Percentiles rank a stretch among this genome's conserved stretches.
phyloP scores from a whole-genome alignment of 495 filamentous ascomycete species.

The Alectoria sarmentosa region DNA sequence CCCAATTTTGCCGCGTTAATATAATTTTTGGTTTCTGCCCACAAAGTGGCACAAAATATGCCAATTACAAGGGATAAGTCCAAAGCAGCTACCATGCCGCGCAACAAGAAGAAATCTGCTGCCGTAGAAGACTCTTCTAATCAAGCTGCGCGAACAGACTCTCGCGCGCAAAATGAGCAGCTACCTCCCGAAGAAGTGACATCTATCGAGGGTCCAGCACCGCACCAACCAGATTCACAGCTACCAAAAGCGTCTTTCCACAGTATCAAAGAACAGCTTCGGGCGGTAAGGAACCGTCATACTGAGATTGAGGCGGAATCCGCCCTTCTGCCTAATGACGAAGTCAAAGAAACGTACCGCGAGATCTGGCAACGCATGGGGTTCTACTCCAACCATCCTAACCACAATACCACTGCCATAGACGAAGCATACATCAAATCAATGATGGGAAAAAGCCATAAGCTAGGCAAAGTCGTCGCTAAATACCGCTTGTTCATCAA shows the following conservation, averaged over 20 bases:
- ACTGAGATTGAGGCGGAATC: not conserved
- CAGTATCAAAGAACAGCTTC: not conserved
- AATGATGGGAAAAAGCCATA: not conserved
- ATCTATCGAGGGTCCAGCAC: not conserved
- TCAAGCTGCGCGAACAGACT: not conserved
- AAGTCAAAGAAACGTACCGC: not conserved
- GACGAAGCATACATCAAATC: not conserved
- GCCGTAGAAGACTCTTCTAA: not conserved
- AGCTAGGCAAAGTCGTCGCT: slow-evolving; percentile 3
- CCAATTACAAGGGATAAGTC: not conserved
- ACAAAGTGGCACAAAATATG: not conserved
- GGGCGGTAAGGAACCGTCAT: not conserved
- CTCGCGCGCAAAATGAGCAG: not conserved
- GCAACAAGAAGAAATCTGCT: not conserved
- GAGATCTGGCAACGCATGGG: not conserved
- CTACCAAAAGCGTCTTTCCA: not conserved
- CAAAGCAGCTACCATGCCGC: not conserved
- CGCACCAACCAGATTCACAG: not conserved
- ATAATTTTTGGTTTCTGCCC: not conserved
- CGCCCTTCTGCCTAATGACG: not conserved
- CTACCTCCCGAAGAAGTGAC: not conserved
- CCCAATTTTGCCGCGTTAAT: not conserved
- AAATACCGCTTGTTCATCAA: slow-evolving; percentile 23
- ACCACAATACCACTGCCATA: not conserved
- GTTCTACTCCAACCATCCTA: slow-evolving; percentile 5